These are phyloP conservation scores for Kazachstania taianensis DNA, from an alignment of 805 yeast species.

Conservation along the genomic window DNA sequence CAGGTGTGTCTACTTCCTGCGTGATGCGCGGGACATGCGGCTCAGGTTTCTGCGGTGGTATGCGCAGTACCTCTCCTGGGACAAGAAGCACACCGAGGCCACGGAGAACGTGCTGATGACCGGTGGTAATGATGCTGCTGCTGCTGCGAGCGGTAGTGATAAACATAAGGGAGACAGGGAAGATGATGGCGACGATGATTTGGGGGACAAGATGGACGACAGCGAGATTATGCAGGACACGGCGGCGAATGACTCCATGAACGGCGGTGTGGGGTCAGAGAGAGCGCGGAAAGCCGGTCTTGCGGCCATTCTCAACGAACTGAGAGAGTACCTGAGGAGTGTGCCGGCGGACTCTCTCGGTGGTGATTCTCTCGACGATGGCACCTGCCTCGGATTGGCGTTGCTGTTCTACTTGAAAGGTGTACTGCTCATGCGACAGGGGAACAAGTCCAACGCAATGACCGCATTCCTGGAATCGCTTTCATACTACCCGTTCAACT, in stretches of 20 bases:
- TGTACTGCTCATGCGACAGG: conserved; percentile 46
- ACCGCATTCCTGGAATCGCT: conserved; percentile 51
- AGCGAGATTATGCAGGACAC: neutral
- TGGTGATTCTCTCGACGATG: conserved; percentile 1
- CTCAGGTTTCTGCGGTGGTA: conserved; percentile 55
- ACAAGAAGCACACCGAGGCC: conserved; percentile 61
- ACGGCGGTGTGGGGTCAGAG: conserved; percentile 6
- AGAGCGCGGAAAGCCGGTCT: conserved; percentile 21
- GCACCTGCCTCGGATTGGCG: conserved; percentile 30
- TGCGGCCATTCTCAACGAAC: conserved; percentile 33
- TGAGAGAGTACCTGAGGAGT: conserved; percentile 18
- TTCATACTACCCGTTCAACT: conserved; percentile 66
- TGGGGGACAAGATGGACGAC: neutral
- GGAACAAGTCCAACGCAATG: conserved; percentile 52
- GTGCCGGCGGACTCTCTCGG: too few species aligned
- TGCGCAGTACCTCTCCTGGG: conserved; percentile 64
- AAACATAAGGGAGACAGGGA: conserved; percentile 5
- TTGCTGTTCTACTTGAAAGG: conserved; percentile 69
- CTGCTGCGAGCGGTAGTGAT: conserved; percentile 4
- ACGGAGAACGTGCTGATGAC: conserved; percentile 52
- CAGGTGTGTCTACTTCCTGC: conserved; percentile 54
- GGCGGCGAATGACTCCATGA: neutral
- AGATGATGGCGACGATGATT: conserved; percentile 1
- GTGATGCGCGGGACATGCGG: conserved; percentile 39
- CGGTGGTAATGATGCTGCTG: conserved; percentile 15